Evolutionary conservation across 805 yeast genomes (phyloP), one percentile per base, ranked within the genome.

Genomic region (Ogataea corticis): DNA sequence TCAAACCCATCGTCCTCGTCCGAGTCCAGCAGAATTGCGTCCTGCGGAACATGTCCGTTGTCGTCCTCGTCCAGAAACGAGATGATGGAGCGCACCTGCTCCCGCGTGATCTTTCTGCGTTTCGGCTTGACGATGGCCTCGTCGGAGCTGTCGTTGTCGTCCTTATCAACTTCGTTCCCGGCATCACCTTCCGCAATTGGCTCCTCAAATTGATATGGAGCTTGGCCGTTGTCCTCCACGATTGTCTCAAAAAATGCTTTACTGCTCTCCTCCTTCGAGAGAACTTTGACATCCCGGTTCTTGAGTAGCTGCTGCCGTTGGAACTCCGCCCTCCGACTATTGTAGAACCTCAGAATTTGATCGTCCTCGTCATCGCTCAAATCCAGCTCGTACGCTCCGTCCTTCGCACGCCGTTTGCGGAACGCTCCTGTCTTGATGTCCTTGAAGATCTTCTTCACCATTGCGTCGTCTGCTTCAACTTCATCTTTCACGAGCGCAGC

Each of bases 311-410:
- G 61, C 55, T 78, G 68, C 56, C 72, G 68, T 54, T 73, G 71
- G 62, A 82, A 81, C 43, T 70, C 59, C 53, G 69, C 68, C 39
- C 64, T 51, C 37, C 71, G 56, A 12, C 57, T 56, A 35, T 61
- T 55, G 40, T 63, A 62, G 36, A 62, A 61, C 44, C 72, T 75
- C 34, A 65, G 61, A 36, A 73, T 66, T 34, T 76, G 70, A 42
- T 78, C 85, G 57, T 85, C 90, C 48, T 85, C 94, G 51, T 83
- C 92, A 50, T 83, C 90, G 59, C 87, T 83, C 35, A 85, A 65
- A 53, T 85, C 91, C 15, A 84, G 66, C 43, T 79, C 85, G 41
- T 75, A 71, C 3, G 78, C 76, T 35, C 72, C 77, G 3, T 70
- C 73, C 23, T 75, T 70, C 2, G 79, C 81, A 44, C 80, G 67